Percentiles rank a stretch among this genome's conserved stretches.
Conservation (phyloP, 306 rosid species). For the Boehmeria nivea region DNA sequence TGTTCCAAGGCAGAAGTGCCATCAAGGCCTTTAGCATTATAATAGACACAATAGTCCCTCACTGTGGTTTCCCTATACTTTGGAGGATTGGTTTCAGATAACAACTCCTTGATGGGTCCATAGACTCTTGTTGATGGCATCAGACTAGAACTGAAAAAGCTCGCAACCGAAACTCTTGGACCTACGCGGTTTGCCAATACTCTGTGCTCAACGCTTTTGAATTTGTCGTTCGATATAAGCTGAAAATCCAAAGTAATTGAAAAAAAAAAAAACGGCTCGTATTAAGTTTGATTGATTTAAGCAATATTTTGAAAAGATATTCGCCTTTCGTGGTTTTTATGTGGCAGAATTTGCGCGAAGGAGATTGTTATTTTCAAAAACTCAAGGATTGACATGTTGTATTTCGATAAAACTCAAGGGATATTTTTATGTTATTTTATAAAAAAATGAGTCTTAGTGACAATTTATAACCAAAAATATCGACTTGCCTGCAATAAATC, state of each 20-base stretch:
- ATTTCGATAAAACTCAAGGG: no score
- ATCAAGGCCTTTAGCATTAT: conserved; percentile 25
- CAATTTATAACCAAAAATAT: no score
- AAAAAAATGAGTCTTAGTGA: no score
- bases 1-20: conserved; percentile 30
- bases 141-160: conserved; percentile 25
- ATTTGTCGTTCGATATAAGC: conserved; percentile 21
- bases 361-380: no score
- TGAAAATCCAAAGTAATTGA: conserved; percentile 1
- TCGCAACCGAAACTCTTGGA: conserved; percentile 38
- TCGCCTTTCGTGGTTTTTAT: no score
- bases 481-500: conserved; percentile 31
- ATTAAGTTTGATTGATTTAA: no score
- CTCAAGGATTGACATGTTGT: no score
- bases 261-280: neutral
- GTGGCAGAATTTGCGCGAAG: no score
- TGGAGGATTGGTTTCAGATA: conserved; percentile 44
- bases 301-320: no score
- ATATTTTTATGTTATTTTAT: no score
- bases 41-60: conserved; percentile 14
- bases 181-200: conserved; percentile 21
- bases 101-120: conserved; percentile 51
- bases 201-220: conserved; percentile 33
- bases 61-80: conserved; percentile 28
- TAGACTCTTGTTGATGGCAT: conserved; percentile 16